Conservation (phyloP, 148 eudicot species). For the Chenopodium berlandieri region DNA sequence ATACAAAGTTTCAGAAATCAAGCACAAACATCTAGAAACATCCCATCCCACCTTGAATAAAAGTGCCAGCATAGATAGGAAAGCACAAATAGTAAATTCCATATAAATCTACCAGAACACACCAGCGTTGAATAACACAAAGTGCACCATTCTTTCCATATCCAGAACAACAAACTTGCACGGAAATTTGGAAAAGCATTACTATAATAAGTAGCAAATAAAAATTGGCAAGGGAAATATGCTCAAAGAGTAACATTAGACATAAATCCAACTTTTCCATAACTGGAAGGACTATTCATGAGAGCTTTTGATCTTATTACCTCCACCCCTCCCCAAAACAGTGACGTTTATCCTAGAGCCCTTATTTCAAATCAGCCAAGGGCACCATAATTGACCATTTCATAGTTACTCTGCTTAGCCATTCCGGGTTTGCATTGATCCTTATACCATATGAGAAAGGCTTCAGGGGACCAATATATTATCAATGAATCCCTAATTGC, state of each 20-base stretch:
- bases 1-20: neutral
- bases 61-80: too few species aligned
- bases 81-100: too few species aligned
- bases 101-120: too few species aligned
- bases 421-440: conserved; percentile 79
- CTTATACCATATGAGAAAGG: conserved; percentile 79
- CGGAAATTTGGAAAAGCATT: neutral
- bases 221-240: neutral
- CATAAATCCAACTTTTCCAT: too few species aligned
- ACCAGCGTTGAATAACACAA: too few species aligned
- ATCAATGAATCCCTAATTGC: conserved; percentile 22
- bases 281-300: too few species aligned
- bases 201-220: too few species aligned
- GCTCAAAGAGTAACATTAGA: neutral
- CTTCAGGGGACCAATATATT: conserved; percentile 83
- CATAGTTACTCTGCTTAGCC: conserved; percentile 95
- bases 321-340: neutral
- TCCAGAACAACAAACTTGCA: too few species aligned
- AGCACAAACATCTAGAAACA: neutral
- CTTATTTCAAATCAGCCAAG: conserved; percentile 9
- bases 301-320: too few species aligned
- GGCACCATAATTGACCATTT: conserved; percentile 54
- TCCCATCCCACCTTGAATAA: too few species aligned
- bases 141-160: too few species aligned
- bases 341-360: neutral